Base-by-base conservation (phyloP, 331 rosid species). In the Ulmus americana region DNA sequence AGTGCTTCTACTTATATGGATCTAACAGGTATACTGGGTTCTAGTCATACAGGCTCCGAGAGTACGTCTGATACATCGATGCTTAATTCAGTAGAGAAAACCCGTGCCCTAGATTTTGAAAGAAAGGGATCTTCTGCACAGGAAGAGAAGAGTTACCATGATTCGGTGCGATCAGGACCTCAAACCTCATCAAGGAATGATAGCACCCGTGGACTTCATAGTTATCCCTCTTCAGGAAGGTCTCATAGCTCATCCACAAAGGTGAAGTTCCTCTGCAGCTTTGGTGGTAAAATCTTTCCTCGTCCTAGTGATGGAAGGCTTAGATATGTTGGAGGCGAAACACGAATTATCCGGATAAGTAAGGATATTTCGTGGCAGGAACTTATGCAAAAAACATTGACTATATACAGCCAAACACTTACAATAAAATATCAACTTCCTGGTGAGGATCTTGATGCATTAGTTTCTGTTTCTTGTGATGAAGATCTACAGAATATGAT, bases 361-460 rank as follows among this genome's bases (percentile, higher is more conserved):
- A 82, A 46, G 74, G 79, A 79, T 58, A 72, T 82, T 57, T 72
- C 78, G 39, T 82, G 81, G 79, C 67, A 50, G 28, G 76, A 78
- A 22, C 81, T 82, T 55, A 72, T 79, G 77, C 83, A 82, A 74
- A 79, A 82, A 73, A 35, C 63, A 55, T 68, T 77, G 58, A 40
- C 81, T 43, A 67, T 82, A 72, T 78, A 79, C 45, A 73, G 54
- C 8, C 75, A 73, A 70, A 74, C 80, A 45, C 64, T 67, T 38
- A 43, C 78, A 39, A 73, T 82, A 50, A 82, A 79, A 59, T 82
- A 82, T 79, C 86, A 82, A 77, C 81, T 78, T 68, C 86, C 86
- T 0, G 86, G 79, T 39, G 86, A 82, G 74, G 86, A 82, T 79
- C 83, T 82, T 69, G 86, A 82, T 82, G 84, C 86, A 56, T 68